phyloP scores from a whole-genome alignment of 1,284 basidiomycete genomes.

The Papiliotrema fonsecae region DNA sequence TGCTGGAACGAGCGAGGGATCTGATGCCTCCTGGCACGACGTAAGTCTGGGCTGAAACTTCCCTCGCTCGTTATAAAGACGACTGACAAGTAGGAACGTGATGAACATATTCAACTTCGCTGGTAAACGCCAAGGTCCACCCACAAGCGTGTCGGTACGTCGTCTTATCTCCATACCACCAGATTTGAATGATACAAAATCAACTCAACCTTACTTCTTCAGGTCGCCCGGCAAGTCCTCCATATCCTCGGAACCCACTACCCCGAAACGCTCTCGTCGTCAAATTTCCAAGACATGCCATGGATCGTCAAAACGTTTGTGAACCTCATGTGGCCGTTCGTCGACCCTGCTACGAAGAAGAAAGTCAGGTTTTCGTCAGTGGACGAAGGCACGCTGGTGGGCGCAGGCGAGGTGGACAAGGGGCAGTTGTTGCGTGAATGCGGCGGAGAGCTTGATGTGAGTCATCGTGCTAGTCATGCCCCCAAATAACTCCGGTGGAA shows the following conservation, averaged over 20 bases:
- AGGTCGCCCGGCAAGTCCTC: constrained; percentile 25
- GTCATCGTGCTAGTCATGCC: constrained; percentile 4
- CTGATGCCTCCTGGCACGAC: constrained; percentile 37
- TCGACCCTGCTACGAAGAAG: constrained; percentile 33
- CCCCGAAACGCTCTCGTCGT: constrained; percentile 32
- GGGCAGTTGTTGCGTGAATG: constrained; percentile 26
- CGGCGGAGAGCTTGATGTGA: constrained; percentile 32
- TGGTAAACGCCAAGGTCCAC: constrained; percentile 40
- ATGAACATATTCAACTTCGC: constrained; percentile 39
- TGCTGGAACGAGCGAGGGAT: constrained; percentile 40
- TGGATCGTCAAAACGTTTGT: constrained; percentile 38
- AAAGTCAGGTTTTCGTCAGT: constrained; percentile 25
- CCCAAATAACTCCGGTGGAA: not conserved
- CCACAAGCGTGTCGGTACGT: constrained; percentile 25
- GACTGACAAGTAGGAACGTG: constrained; percentile 14
- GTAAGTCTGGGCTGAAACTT: constrained; percentile 14
- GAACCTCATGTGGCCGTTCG: constrained; percentile 42
- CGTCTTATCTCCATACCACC: too few relatives aligned
- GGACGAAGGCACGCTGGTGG: constrained; percentile 16
- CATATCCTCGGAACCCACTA: constrained; percentile 29
- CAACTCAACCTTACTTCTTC: not conserved
- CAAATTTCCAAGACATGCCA: constrained; percentile 33
- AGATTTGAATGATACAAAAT: too few relatives aligned
- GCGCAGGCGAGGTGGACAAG: constrained; percentile 18
- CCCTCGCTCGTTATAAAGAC: not conserved